Base-by-base conservation (phyloP, 768 basidiomycete genomes). In the Mycena maculata region DNA sequence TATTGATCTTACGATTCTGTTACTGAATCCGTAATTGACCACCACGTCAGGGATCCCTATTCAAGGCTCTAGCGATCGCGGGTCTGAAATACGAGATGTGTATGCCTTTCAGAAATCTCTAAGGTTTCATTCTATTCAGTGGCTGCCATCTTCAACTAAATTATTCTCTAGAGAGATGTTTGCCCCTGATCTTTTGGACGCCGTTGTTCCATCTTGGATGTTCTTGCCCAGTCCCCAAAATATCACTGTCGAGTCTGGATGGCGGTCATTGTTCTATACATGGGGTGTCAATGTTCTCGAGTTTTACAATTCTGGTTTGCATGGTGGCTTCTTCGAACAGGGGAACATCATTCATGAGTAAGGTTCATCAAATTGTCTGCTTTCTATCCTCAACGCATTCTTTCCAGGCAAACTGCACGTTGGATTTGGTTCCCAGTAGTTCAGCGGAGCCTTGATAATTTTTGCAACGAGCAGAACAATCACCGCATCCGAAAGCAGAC, bases 51-150 rank as follows among this genome's bases (percentile, higher is more conserved):
- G 60, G n/a, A 11, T 62, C 2, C 36, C 28, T 8, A 20, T 62
- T 30, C 60, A 62, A 13, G 50, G 48, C 3, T 23, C 60, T 16
- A 62, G 49, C 10, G 60, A 62, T 42, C 33, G 41, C 16, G 60
- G 60, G 4, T 62, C 50, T 3, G 60, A 62, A 31, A 42, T 30
- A 20, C 6, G 48, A 5, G 60, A 52, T 30, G 38, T 25, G 9
- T 30, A 50, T 27, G 39, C 47, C 23, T 28, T 62, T 20, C 60
- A 62, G 10, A 39, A 11, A 22, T 30, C 38, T 7, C 60, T 62
- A 13, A 33, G 60, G 60, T 53, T 11, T 10, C 22, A 22, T 8
- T 7, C 39, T 2, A 20, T 25, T 4, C 18, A 27, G 36, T 42
- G 20, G 33, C 20, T 38, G 41, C 13, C 18, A 8, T 1, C 7